Conservation (phyloP, 768 basidiomycete genomes). For the Termitomyces sp. region DNA sequence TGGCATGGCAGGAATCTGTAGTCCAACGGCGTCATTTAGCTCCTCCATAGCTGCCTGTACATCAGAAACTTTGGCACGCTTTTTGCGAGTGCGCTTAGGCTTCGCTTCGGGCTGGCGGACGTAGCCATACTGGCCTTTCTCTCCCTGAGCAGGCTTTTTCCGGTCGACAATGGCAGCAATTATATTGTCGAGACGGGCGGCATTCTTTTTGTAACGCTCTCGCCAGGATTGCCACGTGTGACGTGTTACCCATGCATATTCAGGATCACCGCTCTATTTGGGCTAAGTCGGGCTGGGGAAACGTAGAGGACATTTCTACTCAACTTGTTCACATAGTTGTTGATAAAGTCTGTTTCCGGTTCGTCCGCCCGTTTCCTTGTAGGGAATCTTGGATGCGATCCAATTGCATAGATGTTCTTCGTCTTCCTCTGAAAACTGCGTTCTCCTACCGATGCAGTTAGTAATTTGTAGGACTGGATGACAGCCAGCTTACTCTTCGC, state of each 20-base stretch:
- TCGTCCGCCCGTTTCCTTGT: constrained; percentile 76
- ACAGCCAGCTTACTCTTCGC: constrained; percentile 63
- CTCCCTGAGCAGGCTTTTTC: constrained; percentile 64
- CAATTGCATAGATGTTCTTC: constrained; percentile 72
- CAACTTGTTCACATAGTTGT: constrained; percentile 72
- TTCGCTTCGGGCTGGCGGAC: constrained; percentile 74
- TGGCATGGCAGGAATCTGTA: constrained; percentile 15
- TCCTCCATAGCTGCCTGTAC: constrained; percentile 23
- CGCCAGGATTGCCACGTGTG: constrained; percentile 93
- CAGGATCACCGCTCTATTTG: constrained; percentile 57
- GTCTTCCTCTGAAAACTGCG: constrained; percentile 74
- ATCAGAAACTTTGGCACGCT: constrained; percentile 30
- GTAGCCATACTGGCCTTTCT: constrained; percentile 82
- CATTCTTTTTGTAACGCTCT: constrained; percentile 84
- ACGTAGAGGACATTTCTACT: not conserved
- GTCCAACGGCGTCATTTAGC: constrained; percentile 14
- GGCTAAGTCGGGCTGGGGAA: not conserved
- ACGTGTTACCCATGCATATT: constrained; percentile 74
- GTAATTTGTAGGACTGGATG: not conserved
- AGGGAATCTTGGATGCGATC: constrained; percentile 82
- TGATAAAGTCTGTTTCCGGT: constrained; percentile 83
- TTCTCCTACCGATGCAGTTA: constrained; percentile 45
- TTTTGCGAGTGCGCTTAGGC: constrained; percentile 52
- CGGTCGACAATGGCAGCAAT: constrained; percentile 67
- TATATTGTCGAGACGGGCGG: constrained; percentile 57